A percentile compares a stretch with the other conserved stretches of the same genome.
Conservation (phyloP, 139 green algal species). For the Micractinium conductrix region DNA sequence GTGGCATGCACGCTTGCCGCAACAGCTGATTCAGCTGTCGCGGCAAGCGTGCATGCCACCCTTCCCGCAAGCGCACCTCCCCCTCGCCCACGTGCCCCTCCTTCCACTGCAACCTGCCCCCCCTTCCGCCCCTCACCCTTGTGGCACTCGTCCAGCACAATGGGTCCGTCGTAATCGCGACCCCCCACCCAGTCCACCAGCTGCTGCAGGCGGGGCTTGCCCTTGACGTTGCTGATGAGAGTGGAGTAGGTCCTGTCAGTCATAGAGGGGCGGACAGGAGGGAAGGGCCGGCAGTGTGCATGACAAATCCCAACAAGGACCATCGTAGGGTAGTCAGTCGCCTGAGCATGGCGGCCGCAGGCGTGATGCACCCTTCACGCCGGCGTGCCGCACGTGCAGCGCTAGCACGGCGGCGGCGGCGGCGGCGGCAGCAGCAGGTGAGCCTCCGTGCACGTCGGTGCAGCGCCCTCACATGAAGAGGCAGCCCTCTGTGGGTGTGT, state of each 20-base stretch:
- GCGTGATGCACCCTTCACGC: too few relatives aligned
- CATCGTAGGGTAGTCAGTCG: too few relatives aligned
- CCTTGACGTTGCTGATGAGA: conserved; percentile 54
- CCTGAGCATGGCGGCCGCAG: too few relatives aligned
- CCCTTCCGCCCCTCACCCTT: neutral
- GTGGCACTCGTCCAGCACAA: conserved; percentile 87
- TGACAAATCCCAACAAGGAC: neutral
- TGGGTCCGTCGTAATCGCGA: conserved; percentile 68
- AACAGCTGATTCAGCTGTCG: too few relatives aligned
- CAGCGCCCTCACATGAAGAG: conserved; percentile 76
- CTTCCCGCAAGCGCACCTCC: too few relatives aligned
- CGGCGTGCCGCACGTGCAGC: too few relatives aligned
- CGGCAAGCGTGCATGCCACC: too few relatives aligned
- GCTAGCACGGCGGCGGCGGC: too few relatives aligned
- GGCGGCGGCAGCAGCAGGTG: too few relatives aligned
- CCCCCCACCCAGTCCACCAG: conserved; percentile 78
- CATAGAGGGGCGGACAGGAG: neutral
- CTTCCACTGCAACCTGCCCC: too few relatives aligned
- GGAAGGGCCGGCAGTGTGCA: neutral
- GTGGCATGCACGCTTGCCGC: too few relatives aligned
- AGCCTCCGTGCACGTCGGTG: neutral
- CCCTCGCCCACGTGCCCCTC: too few relatives aligned
- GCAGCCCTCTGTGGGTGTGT: conserved; percentile 83
- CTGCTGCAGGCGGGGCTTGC: conserved; percentile 66
- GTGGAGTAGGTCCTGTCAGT: conserved; percentile 83